Evolutionary conservation across 2,329 filamentous ascomycete species (phyloP).

Genomic region (Colletotrichum sp.): DNA sequence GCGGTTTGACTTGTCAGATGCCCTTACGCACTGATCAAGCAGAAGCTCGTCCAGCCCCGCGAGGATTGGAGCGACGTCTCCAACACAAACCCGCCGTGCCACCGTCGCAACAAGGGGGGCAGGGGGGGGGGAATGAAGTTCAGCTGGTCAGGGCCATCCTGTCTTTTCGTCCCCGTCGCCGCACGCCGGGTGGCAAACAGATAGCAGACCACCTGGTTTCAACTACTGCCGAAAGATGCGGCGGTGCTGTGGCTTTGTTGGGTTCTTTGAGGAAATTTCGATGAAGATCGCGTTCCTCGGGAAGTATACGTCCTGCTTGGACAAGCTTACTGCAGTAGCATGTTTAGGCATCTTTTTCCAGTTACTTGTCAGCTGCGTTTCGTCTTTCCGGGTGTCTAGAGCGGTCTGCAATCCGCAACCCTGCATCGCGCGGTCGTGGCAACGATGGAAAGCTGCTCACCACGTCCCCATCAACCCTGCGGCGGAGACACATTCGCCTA

Average conservation of each 20-base stretch:
- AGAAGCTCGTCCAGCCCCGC: background rate
- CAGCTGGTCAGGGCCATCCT: slow-evolving; percentile 3
- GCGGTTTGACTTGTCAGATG: background rate
- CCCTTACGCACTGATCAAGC: background rate
- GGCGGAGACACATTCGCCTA: background rate
- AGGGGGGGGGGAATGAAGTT: background rate
- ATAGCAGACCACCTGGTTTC: slow-evolving; percentile 1
- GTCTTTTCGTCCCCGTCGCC: background rate
- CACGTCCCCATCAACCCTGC: background rate
- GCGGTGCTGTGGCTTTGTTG: background rate
- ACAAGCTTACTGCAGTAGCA: background rate
- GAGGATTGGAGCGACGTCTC: background rate
- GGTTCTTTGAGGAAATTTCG: background rate
- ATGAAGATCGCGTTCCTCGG: background rate
- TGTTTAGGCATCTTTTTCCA: background rate
- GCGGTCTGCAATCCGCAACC: background rate
- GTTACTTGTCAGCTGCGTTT: background rate
- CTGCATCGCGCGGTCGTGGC: slow-evolving; percentile 2
- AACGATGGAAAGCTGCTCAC: background rate
- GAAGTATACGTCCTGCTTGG: background rate
- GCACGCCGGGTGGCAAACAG: slow-evolving; percentile 10
- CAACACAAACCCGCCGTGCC: background rate
- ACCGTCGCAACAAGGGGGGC: background rate
- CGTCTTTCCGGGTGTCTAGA: background rate
- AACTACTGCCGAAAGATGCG: background rate